Evolutionary conservation across 2,329 filamentous ascomycete genomes (phyloP).

Genomic region (Clonostachys rhizophaga): DNA sequence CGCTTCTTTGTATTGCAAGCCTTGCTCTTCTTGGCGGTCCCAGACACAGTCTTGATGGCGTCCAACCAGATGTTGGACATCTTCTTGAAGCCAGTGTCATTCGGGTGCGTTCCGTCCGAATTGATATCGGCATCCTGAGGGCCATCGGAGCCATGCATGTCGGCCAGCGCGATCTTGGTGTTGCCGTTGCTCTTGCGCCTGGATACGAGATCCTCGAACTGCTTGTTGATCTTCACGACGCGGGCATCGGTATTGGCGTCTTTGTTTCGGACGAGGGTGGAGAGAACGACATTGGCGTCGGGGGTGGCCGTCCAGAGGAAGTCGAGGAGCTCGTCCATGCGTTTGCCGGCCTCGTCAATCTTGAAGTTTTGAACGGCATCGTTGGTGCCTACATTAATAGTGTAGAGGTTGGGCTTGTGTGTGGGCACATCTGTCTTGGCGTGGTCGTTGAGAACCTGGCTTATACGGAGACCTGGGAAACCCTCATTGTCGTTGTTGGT

Average conservation of each 20-base stretch:
- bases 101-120: constrained; percentile 23
- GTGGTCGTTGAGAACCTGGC: constrained; percentile 18
- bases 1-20: too few relatives aligned
- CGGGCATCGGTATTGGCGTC: constrained; percentile 13
- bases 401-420: constrained; percentile 26
- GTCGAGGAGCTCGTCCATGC: constrained; percentile 19
- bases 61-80: constrained; percentile 24
- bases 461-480: constrained; percentile 24
- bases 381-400: constrained; percentile 32
- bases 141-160: constrained; percentile 24
- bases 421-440: constrained; percentile 15
- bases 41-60: constrained; percentile 9
- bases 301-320: constrained; percentile 19
- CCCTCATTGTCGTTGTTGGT: constrained; percentile 27
- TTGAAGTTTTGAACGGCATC: constrained; percentile 26
- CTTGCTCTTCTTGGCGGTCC: too few relatives aligned
- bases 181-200: constrained; percentile 3
- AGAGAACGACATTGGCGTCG: constrained; percentile 15
- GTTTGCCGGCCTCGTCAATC: constrained; percentile 15
- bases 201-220: too few relatives aligned
- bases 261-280: constrained; percentile 20
- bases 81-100: constrained; percentile 23
- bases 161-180: constrained; percentile 23
- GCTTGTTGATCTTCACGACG: constrained; percentile 2
- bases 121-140: constrained; percentile 16